These are phyloP conservation scores for Fusarium sterilihyphosum DNA, from an alignment of 2,329 filamentous ascomycete genomes.

Conservation along the genomic window DNA sequence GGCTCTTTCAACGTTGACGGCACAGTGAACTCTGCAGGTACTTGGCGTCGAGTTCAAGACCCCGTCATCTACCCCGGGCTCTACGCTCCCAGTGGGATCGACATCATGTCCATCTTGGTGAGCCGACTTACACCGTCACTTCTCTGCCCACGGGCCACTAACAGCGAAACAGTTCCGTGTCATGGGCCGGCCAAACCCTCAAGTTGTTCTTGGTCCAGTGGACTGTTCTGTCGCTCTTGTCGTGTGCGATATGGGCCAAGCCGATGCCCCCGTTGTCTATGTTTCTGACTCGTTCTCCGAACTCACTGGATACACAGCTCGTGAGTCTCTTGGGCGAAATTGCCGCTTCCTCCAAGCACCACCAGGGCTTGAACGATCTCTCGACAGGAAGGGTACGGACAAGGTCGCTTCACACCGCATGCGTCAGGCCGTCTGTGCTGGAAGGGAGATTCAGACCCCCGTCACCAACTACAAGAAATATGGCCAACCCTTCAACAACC, in stretches of 20 bases:
- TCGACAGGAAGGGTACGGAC: slow-evolving; percentile 28
- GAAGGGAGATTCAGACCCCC: slow-evolving; percentile 58
- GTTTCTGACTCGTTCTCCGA: slow-evolving; percentile 82
- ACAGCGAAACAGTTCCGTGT: slow-evolving; percentile 63
- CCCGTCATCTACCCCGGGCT: slow-evolving; percentile 65
- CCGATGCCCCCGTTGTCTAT: slow-evolving; percentile 84
- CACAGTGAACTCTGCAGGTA: slow-evolving; percentile 23
- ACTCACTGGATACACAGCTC: slow-evolving; percentile 79
- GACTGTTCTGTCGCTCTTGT: slow-evolving; percentile 87
- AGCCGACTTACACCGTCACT: neutral
- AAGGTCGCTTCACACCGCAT: slow-evolving; percentile 68
- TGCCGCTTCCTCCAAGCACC: slow-evolving; percentile 87
- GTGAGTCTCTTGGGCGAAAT: slow-evolving; percentile 81
- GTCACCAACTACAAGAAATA: slow-evolving; percentile 86
- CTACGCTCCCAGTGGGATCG: slow-evolving; percentile 64
- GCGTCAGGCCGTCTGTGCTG: slow-evolving; percentile 55
- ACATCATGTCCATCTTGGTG: slow-evolving; percentile 67
- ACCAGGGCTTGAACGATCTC: slow-evolving; percentile 56
- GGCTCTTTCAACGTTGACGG: slow-evolving; percentile 35
- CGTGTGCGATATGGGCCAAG: slow-evolving; percentile 78
- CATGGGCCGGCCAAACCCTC: slow-evolving; percentile 74
- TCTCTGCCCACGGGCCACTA: neutral
- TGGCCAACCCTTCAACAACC: slow-evolving; percentile 81
- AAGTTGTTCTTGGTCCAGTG: slow-evolving; percentile 82
- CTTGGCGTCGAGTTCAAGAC: slow-evolving; percentile 50